Percentiles rank a stretch among this genome's conserved stretches.
These are phyloP conservation scores for Beauveria brongniartii DNA, from an alignment of 2,329 filamentous ascomycete genomes.

Conservation along the genomic window DNA sequence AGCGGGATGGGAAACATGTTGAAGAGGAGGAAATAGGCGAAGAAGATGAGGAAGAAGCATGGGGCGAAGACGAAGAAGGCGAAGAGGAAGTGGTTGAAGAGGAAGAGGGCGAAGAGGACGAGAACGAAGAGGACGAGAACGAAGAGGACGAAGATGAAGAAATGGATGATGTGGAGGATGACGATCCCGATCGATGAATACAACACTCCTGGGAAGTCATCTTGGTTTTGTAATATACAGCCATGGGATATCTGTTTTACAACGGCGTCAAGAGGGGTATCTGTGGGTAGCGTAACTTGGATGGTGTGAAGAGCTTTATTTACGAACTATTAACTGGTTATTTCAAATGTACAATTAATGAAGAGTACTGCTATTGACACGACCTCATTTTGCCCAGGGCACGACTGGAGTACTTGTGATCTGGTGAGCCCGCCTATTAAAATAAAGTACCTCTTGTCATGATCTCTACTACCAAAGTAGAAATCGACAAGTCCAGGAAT, in stretches of 20 bases:
- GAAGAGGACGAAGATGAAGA: slow-evolving; percentile 15
- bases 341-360: not conserved
- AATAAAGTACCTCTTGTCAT: too few species aligned
- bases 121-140: slow-evolving; percentile 7
- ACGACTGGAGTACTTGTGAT: too few species aligned
- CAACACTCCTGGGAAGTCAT: not conserved
- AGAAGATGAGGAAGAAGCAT: slow-evolving; percentile 9
- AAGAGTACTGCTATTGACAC: too few species aligned
- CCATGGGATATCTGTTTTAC: not conserved
- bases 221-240: not conserved
- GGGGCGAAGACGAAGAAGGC: slow-evolving; percentile 14
- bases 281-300: not conserved
- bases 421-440: too few species aligned
- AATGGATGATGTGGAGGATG: slow-evolving; percentile 14
- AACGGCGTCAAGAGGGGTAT: not conserved
- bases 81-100: slow-evolving; percentile 22
- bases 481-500: too few species aligned
- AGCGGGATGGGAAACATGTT: slow-evolving; percentile 17
- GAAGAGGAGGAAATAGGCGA: slow-evolving; percentile 12
- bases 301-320: not conserved
- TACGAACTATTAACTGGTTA: not conserved
- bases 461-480: too few species aligned
- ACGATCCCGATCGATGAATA: slow-evolving; percentile 10
- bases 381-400: too few species aligned
- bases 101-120: slow-evolving; percentile 16